A percentile compares a stretch with the other conserved stretches of the same genome.
These are phyloP conservation scores for Acidomyces sp. DNA, from an alignment of 495 filamentous ascomycete species.

Conservation along the genomic window DNA sequence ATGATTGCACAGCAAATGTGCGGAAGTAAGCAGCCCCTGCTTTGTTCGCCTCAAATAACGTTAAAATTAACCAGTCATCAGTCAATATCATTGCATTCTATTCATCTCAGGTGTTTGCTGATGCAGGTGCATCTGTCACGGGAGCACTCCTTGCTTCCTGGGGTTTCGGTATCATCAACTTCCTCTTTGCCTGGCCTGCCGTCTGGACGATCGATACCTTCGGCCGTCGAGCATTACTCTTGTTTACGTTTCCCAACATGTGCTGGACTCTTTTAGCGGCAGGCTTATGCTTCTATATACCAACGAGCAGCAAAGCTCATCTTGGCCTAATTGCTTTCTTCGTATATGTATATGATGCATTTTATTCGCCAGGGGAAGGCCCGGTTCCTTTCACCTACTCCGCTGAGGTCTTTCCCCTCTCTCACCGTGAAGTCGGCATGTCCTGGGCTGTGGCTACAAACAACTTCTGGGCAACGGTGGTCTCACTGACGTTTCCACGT, in stretches of 20 bases:
- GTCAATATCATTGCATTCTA: conserved; percentile 71
- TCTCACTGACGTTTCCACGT: conserved; percentile 54
- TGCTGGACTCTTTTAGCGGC: conserved; percentile 59
- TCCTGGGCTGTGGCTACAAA: conserved; percentile 48
- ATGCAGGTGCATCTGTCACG: conserved; percentile 45
- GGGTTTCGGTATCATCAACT: conserved; percentile 71
- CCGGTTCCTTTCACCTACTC: conserved; percentile 78
- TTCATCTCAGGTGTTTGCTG: conserved; percentile 55
- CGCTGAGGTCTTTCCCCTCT: conserved; percentile 64
- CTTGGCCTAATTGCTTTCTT: conserved; percentile 26
- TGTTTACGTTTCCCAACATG: conserved; percentile 83
- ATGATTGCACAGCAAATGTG: conserved; percentile 78
- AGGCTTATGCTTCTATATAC: conserved; percentile 58
- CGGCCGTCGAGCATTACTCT: conserved; percentile 57
- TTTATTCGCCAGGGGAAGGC: conserved; percentile 71
- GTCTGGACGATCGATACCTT: conserved; percentile 71
- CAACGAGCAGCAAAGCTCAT: conserved; percentile 17
- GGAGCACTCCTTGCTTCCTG: conserved; percentile 58
- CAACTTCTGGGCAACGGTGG: conserved; percentile 49
- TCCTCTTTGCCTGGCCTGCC: conserved; percentile 71
- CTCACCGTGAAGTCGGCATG: conserved; percentile 21
- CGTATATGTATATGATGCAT: conserved; percentile 60
- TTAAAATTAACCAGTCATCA: no score
- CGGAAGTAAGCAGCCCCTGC: conserved; percentile 33
- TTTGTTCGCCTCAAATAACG: no score